These are phyloP conservation scores for Xylaria sp. DNA, from an alignment of 2,329 filamentous ascomycete species.

Conservation along the genomic window DNA sequence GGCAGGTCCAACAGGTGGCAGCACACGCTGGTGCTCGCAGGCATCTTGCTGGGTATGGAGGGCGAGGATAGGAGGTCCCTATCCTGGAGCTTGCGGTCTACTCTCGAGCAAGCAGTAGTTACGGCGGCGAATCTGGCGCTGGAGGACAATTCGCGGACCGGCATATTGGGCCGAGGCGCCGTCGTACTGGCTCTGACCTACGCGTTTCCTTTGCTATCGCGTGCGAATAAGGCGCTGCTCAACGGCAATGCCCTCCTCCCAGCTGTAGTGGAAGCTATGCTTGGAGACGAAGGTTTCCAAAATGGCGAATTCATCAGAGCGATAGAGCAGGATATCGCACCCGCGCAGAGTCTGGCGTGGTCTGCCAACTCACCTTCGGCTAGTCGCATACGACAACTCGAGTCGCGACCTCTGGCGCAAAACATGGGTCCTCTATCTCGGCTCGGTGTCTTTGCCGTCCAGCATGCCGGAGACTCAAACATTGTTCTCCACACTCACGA, in stretches of 20 bases:
- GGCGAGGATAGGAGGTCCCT: conserved; percentile 71
- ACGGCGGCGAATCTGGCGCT: conserved; percentile 81
- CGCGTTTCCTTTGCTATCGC: conserved; percentile 77
- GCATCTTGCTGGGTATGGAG: conserved; percentile 81
- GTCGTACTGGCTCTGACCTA: conserved; percentile 81
- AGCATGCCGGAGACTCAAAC: conserved; percentile 60
- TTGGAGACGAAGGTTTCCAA: conserved; percentile 78
- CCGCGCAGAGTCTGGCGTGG: conserved; percentile 74
- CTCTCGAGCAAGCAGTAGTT: conserved; percentile 78
- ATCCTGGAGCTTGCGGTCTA: conserved; percentile 71
- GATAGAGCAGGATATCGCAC: conserved; percentile 74
- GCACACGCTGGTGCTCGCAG: conserved; percentile 83
- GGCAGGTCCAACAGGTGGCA: conserved; percentile 77
- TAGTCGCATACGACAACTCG: conserved; percentile 66
- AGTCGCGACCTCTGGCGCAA: conserved; percentile 69
- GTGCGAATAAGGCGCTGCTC: conserved; percentile 66
- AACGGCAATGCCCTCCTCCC: conserved; percentile 78
- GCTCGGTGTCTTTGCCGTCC: conserved; percentile 72
- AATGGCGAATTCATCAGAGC: conserved; percentile 79
- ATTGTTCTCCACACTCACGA: conserved; percentile 66
- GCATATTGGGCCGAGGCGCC: conserved; percentile 57
- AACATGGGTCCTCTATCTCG: conserved; percentile 75
- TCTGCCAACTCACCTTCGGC: conserved; percentile 68
- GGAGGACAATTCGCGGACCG: conserved; percentile 56
- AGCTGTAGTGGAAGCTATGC: conserved; percentile 73